A percentile compares a stretch with the other conserved stretches of the same genome.
Conservation (phyloP, 2,329 filamentous ascomycete genomes). For the Cytospora chrysosperma region DNA sequence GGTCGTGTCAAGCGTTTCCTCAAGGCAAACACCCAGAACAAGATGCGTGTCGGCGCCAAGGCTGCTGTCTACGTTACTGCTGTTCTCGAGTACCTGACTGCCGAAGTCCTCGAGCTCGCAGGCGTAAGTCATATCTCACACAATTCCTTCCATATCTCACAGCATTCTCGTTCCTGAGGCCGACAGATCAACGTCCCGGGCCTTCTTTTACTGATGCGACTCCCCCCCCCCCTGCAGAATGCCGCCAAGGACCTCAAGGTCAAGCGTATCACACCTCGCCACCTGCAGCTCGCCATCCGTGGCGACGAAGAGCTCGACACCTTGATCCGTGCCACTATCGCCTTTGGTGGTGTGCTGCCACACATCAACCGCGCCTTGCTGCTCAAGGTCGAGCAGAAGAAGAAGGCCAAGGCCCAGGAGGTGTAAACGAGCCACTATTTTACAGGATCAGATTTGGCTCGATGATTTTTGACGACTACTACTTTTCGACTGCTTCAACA, state of each 20-base stretch:
- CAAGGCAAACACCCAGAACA: constrained; percentile 98
- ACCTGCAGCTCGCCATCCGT: constrained; percentile 95
- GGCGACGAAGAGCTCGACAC: constrained; percentile 98
- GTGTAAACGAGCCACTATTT: constrained; percentile 27
- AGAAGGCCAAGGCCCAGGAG: constrained; percentile 39
- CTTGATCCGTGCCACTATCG: constrained; percentile 94
- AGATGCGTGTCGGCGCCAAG: constrained; percentile 99
- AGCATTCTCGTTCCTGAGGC: constrained; percentile 6
- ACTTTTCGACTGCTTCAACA: constrained; percentile 4
- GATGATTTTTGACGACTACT: constrained; percentile 1
- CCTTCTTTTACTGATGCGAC: constrained; percentile 1
- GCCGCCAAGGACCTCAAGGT: constrained; percentile 99
- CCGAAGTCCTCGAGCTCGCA: constrained; percentile 95
- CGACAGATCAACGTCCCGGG: background rate
- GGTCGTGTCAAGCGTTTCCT: constrained; percentile 99
- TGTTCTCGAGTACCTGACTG: constrained; percentile 95
- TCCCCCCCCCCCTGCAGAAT: constrained; percentile 54
- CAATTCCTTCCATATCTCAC: constrained; percentile 2
- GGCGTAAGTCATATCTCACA: constrained; percentile 60
- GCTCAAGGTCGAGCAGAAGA: constrained; percentile 43
- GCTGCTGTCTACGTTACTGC: constrained; percentile 97
- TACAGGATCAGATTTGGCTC: background rate
- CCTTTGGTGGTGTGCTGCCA: constrained; percentile 95
- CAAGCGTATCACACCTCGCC: constrained; percentile 98
- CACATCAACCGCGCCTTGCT: constrained; percentile 98